Conservation (phyloP, 805 yeast genomes). For the Lipomyces anomalus region DNA sequence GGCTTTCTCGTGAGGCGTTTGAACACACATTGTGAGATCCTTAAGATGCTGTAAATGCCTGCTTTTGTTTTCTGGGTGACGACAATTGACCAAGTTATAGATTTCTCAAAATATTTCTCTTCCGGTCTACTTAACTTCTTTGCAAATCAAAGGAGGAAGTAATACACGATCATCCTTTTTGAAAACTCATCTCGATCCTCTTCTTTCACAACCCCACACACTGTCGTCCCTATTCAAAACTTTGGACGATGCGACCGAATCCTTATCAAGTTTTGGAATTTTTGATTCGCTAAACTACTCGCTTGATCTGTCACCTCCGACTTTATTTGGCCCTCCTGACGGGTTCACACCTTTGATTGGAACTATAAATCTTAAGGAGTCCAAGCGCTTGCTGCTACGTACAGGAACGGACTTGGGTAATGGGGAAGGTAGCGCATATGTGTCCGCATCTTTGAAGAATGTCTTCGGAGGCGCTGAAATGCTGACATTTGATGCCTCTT, state of each 20-base stretch:
- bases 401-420: slow-evolving; percentile 96
- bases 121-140: slow-evolving; percentile 26
- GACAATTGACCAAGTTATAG: slow-evolving; percentile 1
- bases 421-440: slow-evolving; percentile 93
- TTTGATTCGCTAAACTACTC: slow-evolving; percentile 27
- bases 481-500: slow-evolving; percentile 47
- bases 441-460: slow-evolving; percentile 62
- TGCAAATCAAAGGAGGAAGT: slow-evolving; percentile 32
- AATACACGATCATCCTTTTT: slow-evolving; percentile 29
- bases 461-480: slow-evolving; percentile 66
- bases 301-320: slow-evolving; percentile 23
- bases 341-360: slow-evolving; percentile 22
- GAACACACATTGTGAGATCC: no score
- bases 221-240: slow-evolving; percentile 26
- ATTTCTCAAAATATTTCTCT: slow-evolving; percentile 28
- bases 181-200: slow-evolving; percentile 31
- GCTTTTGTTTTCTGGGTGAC: neutral
- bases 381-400: slow-evolving; percentile 69
- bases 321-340: slow-evolving; percentile 8
- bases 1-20: no score
- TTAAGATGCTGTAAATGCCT: no score
- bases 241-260: slow-evolving; percentile 30
- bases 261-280: slow-evolving; percentile 30
- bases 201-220: slow-evolving; percentile 29
- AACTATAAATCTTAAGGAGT: slow-evolving; percentile 29